A percentile compares a stretch with the other conserved stretches of the same genome.
phyloP scores from a whole-genome alignment of 2,329 filamentous ascomycete genomes.

The Fusarium odoratissimum region DNA sequence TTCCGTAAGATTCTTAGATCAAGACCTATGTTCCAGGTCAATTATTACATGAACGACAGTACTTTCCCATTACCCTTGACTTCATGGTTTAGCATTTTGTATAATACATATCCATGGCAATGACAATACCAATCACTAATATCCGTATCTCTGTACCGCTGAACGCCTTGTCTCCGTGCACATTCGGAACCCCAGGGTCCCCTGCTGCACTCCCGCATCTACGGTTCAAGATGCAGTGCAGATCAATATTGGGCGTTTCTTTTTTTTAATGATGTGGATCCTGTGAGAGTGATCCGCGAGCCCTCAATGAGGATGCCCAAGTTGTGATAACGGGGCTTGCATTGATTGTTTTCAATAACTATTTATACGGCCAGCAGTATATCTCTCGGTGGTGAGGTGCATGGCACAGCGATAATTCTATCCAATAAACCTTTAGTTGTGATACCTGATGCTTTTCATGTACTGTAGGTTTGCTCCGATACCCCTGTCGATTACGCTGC shows the following conservation, averaged over 20 bases:
- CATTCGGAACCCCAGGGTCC: slow-evolving; percentile 21
- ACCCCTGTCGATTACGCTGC: slow-evolving; percentile 35
- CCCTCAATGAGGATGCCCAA: not conserved
- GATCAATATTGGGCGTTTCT: slow-evolving; percentile 28
- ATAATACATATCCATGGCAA: not conserved
- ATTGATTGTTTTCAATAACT: not conserved
- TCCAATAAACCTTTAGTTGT: slow-evolving; percentile 12
- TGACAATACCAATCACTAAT: slow-evolving; percentile 1
- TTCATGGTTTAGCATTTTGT: not conserved
- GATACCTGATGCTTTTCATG: slow-evolving; percentile 9
- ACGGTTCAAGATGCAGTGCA: slow-evolving; percentile 36
- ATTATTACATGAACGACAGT: not conserved
- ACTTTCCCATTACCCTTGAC: slow-evolving; percentile 4
- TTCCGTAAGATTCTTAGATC: not conserved
- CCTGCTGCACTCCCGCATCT: slow-evolving; percentile 30
- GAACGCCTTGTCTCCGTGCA: slow-evolving; percentile 13
- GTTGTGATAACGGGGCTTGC: not conserved
- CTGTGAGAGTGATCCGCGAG: slow-evolving; percentile 16
- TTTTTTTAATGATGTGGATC: slow-evolving; percentile 9
- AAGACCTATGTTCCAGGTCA: not conserved
- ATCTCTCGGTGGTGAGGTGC: not conserved
- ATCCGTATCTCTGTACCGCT: not conserved
- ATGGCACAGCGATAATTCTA: not conserved
- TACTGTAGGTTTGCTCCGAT: slow-evolving; percentile 29
- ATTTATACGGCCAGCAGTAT: not conserved